Evolutionary conservation across 2,329 filamentous ascomycete species (phyloP), one percentile per base, ranked within the genome.

Genomic region (Nemania serpens): DNA sequence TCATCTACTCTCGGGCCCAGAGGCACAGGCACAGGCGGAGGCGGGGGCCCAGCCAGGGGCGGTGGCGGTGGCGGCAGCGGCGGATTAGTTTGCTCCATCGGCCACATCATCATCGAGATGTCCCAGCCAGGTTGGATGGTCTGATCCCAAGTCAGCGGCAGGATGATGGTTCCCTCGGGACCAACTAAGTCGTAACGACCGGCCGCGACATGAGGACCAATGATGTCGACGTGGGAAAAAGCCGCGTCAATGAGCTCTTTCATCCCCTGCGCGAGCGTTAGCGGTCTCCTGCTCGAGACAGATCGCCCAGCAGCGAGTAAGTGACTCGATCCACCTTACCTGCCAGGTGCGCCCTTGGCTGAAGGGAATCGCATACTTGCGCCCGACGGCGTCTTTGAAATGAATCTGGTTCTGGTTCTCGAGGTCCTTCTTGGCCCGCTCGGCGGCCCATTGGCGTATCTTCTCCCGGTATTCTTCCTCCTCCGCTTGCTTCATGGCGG

Each of bases 201-300:
- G 58, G 89, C 84, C 62, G 84, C 83, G 29, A 94, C 90, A 65
- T 91, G 88, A 5, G 86, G 86, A 1, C 88, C 89, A 48, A 93
- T 84, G 11, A 87, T 78, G 41, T 92, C 89, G 51, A 93, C 87
- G 67, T 92, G 88, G n/a, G 88, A 74, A 71, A 93, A 93, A 18
- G 90, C 90, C 76, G 93, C 88, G 68, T 88, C 88, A 72, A 94
- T 92, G 34, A 93, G 82, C 51, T 91, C 88, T 73, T 93, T 88
- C 89, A 93, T 93, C 15, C 89, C 89, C 88, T 92, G 63, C 58
- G 29, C 20, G 11, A 49, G n/a, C 15, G 33, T 61, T 34, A 62
- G 55, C 33, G 29, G 47, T 41, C 33, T n/a, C 11, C 33, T n/a
- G n/a, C n/a, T n/a, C n/a, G n/a, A n/a, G n/a, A n/a, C n/a, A n/a